phyloP scores from a whole-genome alignment of 495 filamentous ascomycete genomes.

The Endocarpon pusillum region DNA sequence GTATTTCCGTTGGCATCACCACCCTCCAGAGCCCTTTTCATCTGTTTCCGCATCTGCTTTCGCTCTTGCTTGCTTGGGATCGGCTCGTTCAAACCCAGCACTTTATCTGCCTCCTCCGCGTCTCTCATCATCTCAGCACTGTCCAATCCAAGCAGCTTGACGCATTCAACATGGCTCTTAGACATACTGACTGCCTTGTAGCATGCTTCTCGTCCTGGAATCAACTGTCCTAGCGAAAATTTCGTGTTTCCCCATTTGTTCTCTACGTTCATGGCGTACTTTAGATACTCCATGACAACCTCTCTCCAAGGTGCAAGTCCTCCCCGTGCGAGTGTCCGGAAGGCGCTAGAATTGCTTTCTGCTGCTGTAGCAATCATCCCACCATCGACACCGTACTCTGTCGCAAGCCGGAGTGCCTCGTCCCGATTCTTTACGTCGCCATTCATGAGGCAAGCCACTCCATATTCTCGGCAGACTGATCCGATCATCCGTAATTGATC shows the following conservation, averaged over 20 bases:
- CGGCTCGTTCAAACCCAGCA: conserved; percentile 40
- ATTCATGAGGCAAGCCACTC: conserved; percentile 87
- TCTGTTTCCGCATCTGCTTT: too few relatives aligned
- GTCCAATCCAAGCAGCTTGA: conserved; percentile 41
- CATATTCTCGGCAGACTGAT: conserved; percentile 56
- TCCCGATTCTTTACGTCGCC: conserved; percentile 65
- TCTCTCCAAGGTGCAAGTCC: conserved; percentile 54
- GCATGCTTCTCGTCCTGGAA: conserved; percentile 55
- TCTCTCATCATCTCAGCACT: conserved; percentile 33
- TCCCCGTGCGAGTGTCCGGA: conserved; percentile 46
- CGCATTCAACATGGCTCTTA: conserved; percentile 48
- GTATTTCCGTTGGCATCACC: too few relatives aligned
- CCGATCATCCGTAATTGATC: conserved; percentile 71
- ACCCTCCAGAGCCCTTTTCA: too few relatives aligned
- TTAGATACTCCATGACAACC: conserved; percentile 56
- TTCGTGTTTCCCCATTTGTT: conserved; percentile 88
- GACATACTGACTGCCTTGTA: conserved; percentile 35
- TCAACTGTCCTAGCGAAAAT: conserved; percentile 64
- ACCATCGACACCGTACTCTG: conserved; percentile 70
- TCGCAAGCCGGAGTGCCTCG: conserved; percentile 46
- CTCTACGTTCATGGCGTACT: conserved; percentile 51
- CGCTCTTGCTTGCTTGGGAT: too few relatives aligned
- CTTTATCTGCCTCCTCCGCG: conserved; percentile 45
- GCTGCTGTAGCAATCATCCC: conserved; percentile 93
- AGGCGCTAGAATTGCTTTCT: conserved; percentile 75